Evolutionary conservation across 208 protist species (phyloP), one percentile per base, ranked within the genome.

Genomic region (Crithidia expoeki): DNA sequence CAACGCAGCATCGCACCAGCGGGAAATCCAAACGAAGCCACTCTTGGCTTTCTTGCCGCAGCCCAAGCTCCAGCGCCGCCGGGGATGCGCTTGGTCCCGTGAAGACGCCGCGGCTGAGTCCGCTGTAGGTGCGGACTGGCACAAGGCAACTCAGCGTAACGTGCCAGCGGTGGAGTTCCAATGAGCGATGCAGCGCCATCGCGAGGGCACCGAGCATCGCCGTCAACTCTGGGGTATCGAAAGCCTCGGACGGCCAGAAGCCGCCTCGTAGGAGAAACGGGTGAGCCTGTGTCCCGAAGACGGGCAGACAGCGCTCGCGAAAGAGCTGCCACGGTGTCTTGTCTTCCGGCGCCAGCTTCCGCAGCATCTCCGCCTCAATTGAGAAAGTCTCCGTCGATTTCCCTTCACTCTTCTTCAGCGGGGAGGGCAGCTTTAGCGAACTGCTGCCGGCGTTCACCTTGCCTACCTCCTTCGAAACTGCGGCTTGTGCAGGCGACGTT

Each of bases 321-420:
- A 96, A 96, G 51, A 96, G 84, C 63, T 95, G 87, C 92, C 92
- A 96, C 25, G 89, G 84, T 36, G 76, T 94, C 62, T 88, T 91
- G 57, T 96, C 92, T 27, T 94, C 92, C 52, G 93, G 82, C 17
- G 90, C 78, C n/a, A 94, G 72, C 42, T 86, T 47, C 11, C 68
- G 44, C 38, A 96, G 64, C 53, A 88, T 76, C 68, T 89, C 79
- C 59, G 67, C 61, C 57, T 81, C 76, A 11, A 84, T 67, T 0
- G 72, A 72, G 59, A 68, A 72, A 34, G 53, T 23, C 32, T 44
- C n/a, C 4, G 52, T 17, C 64, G 70, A n/a, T n/a, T n/a, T n/a
- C n/a, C n/a, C n/a, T n/a, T n/a, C n/a, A n/a, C n/a, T n/a, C n/a
- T n/a, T n/a, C n/a, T n/a, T n/a, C n/a, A n/a, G n/a, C n/a, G n/a